Conservation (phyloP, 176 grass and related monocot species). For the Hyparrhenia diplandra region DNA sequence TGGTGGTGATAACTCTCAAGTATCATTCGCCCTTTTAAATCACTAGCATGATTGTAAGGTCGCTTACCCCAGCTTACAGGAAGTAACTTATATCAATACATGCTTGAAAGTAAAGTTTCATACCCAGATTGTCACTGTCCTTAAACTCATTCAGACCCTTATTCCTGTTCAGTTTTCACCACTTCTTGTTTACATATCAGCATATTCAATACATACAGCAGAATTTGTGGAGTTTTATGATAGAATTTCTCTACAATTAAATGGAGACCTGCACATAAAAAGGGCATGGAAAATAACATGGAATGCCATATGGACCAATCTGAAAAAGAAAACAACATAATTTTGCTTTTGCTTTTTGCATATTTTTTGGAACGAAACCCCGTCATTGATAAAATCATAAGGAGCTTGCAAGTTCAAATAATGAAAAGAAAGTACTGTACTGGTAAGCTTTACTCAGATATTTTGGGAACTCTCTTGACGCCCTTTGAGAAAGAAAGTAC, state of each 20-base stretch:
- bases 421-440: neutral
- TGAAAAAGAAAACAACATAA: neutral
- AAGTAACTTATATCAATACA: neutral
- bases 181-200: neutral
- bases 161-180: neutral
- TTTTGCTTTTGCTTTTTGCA: neutral
- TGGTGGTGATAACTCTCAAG: neutral
- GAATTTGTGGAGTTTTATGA: neutral
- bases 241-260: neutral
- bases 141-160: neutral
- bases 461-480: neutral
- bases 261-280: neutral
- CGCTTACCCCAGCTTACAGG: neutral
- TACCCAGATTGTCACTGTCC: neutral
- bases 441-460: neutral
- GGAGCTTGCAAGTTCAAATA: neutral
- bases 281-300: neutral
- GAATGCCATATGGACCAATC: neutral
- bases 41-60: neutral
- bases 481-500: neutral
- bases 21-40: neutral
- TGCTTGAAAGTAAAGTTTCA: neutral
- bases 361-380: neutral
- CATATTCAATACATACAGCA: neutral
- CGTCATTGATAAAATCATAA: neutral